These are phyloP conservation scores for Pichia rugopelliculosa DNA, from an alignment of 805 yeast species.

Conservation along the genomic window DNA sequence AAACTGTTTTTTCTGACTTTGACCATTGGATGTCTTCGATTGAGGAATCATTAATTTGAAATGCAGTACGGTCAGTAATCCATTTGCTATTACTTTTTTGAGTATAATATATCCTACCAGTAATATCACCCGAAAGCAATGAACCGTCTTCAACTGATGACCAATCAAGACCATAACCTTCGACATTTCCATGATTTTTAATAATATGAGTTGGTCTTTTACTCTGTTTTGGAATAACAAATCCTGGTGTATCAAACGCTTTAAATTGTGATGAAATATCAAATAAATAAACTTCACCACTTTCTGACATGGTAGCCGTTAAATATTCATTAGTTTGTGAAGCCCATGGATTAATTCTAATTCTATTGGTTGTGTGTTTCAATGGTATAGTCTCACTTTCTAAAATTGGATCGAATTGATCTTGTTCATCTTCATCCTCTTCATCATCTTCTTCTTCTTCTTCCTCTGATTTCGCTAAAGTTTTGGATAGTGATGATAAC, in stretches of 20 bases:
- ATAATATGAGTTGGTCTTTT: constrained; percentile 80
- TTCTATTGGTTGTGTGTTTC: constrained; percentile 79
- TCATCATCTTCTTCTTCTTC: constrained; percentile 72
- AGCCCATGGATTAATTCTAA: constrained; percentile 77
- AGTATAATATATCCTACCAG: constrained; percentile 78
- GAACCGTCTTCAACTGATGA: constrained; percentile 82
- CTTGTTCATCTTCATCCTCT: constrained; percentile 57
- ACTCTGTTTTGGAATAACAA: constrained; percentile 63
- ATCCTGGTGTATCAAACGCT: constrained; percentile 87
- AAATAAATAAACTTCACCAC: constrained; percentile 81
- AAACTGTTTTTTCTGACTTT: constrained; percentile 82
- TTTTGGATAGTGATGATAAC: constrained; percentile 72
- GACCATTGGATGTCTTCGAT: constrained; percentile 98
- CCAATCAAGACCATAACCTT: constrained; percentile 97
- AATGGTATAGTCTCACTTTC: constrained; percentile 77
- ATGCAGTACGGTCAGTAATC: constrained; percentile 82
- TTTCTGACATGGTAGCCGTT: constrained; percentile 83
- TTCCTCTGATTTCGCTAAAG: constrained; percentile 76
- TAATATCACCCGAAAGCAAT: constrained; percentile 78
- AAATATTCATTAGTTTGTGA: constrained; percentile 67
- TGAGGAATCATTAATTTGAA: constrained; percentile 59
- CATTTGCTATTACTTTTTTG: constrained; percentile 69
- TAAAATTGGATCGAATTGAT: constrained; percentile 63
- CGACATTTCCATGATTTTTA: constrained; percentile 84
- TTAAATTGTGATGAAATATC: constrained; percentile 74